A percentile compares a stretch with the other conserved stretches of the same genome.
Conservation (phyloP, 1,139 yeast species). For the Ogataea hybrid region DNA sequence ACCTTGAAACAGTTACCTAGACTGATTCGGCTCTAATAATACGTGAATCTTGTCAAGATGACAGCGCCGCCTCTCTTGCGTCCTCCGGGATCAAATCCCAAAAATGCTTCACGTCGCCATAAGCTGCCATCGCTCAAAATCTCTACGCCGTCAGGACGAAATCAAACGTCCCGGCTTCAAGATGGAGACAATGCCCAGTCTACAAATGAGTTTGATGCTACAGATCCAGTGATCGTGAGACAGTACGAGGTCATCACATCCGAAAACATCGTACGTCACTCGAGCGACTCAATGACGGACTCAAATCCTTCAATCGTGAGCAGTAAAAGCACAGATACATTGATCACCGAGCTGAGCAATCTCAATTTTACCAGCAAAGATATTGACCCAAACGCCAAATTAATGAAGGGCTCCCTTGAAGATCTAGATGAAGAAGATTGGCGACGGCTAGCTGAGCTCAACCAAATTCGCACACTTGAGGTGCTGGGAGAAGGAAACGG, state of each 20-base stretch:
- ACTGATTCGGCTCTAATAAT: neutral
- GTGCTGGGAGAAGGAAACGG: conserved; percentile 93
- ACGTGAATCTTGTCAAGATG: conserved; percentile 7
- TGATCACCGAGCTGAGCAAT: conserved; percentile 8
- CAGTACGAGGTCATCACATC: neutral
- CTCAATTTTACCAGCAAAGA: conserved; percentile 3
- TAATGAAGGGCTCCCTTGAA: conserved; percentile 41
- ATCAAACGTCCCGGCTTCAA: neutral
- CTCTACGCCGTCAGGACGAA: conserved; percentile 17
- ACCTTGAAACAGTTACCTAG: neutral
- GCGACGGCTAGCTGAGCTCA: conserved; percentile 59
- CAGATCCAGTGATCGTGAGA: conserved; percentile 6
- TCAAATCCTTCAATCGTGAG: conserved; percentile 10
- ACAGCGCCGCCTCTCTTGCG: conserved; percentile 26
- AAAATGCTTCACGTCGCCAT: conserved; percentile 15
- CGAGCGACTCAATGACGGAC: conserved; percentile 9
- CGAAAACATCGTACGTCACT: neutral
- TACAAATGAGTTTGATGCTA: neutral
- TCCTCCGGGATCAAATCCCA: conserved; percentile 24
- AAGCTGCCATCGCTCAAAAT: conserved; percentile 22
- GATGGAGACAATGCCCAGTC: neutral
- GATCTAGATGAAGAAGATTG: conserved; percentile 76
- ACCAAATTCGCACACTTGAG: conserved; percentile 59
- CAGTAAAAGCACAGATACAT: conserved; percentile 9
- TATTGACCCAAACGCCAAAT: neutral